These are phyloP conservation scores for Coemansia sp. DNA, from an alignment of 371 early-diverging fungal species.

Conservation along the genomic window DNA sequence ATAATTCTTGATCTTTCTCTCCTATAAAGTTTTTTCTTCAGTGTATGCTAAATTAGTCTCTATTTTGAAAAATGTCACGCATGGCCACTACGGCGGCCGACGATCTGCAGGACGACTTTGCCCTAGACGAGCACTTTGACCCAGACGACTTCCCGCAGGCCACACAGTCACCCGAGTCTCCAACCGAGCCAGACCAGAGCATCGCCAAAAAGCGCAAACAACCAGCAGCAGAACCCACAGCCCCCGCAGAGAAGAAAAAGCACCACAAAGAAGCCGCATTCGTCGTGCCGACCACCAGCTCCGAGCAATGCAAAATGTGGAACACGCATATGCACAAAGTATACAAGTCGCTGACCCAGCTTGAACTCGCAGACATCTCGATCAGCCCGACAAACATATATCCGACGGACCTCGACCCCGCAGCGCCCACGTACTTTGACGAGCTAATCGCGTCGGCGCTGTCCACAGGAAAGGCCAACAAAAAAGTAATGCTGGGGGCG, in stretches of 20 bases:
- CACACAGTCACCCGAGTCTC: slow-evolving; percentile 17
- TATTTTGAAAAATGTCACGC: slow-evolving; percentile 25
- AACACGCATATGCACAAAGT: slow-evolving; percentile 60
- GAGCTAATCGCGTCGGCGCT: slow-evolving; percentile 52
- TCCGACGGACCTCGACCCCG: background rate
- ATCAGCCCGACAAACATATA: slow-evolving; percentile 27
- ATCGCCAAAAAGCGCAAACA: slow-evolving; percentile 35
- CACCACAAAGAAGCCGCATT: slow-evolving; percentile 15
- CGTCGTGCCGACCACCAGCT: slow-evolving; percentile 5
- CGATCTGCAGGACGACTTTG: slow-evolving; percentile 67
- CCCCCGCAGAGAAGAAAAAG: slow-evolving; percentile 11
- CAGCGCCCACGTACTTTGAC: slow-evolving; percentile 12
- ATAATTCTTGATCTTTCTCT: too few species aligned
- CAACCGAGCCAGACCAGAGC: background rate
- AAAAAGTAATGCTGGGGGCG: slow-evolving; percentile 53
- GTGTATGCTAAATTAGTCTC: too few species aligned
- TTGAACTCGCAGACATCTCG: slow-evolving; percentile 27
- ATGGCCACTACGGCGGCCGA: slow-evolving; percentile 55
- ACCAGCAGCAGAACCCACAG: background rate
- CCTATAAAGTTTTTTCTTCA: too few species aligned
- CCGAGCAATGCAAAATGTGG: slow-evolving; percentile 38
- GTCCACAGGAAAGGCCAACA: slow-evolving; percentile 53
- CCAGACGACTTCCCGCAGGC: slow-evolving; percentile 44
- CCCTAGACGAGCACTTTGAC: slow-evolving; percentile 54
- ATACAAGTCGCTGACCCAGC: slow-evolving; percentile 50